Evolutionary conservation across 169 alveolate genomes (phyloP), one percentile per base, ranked within the genome.

Genomic region (Cryptosporidium sp.): DNA sequence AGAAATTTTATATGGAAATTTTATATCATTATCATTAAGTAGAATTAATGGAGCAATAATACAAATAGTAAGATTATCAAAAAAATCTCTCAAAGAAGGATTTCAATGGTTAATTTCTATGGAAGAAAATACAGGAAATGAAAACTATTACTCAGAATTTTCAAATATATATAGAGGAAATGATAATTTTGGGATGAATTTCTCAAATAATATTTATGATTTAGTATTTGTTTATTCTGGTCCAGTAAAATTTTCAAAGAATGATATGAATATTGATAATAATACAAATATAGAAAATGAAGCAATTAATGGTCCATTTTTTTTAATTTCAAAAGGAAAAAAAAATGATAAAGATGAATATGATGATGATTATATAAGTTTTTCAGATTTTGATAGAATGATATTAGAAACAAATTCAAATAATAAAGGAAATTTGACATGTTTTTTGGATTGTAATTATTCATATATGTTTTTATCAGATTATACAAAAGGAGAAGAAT

Each of bases 391-490:
- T 23, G 89, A 80, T 26, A 48, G 21, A 18, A 62, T 80, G 8
- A 2, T 80, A 23, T 33, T 10, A n/a, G 51, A 65, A 33, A 16
- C 72, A 0, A 37, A 31, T 65, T 29, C 31, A 65, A 37, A 37
- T 33, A 65, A 33, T 65, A 31, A 33, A 65, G 51, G 44, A 4
- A 62, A 39, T 45, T 42, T 80, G 48, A 80, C 89, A 39, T 80
- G 89, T 60, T 80, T 80, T 80, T 29, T 80, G 45, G 89, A 80
- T 62, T 80, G 89, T 65, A 65, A 65, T 4, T 80, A 44, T 62
- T 61, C 70, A 10, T 53, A 80, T 44, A 42, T 45, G 9, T 80
- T 80, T 80, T 39, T 80, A 12, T 80, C 75, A 80, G 65, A 80
- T 26, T 80, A 80, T 44, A 80, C 80, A 62, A 60, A 42, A 70